Evolutionary conservation across 2,329 filamentous ascomycete species (phyloP).

Genomic region (Sordariomycetes sp.): DNA sequence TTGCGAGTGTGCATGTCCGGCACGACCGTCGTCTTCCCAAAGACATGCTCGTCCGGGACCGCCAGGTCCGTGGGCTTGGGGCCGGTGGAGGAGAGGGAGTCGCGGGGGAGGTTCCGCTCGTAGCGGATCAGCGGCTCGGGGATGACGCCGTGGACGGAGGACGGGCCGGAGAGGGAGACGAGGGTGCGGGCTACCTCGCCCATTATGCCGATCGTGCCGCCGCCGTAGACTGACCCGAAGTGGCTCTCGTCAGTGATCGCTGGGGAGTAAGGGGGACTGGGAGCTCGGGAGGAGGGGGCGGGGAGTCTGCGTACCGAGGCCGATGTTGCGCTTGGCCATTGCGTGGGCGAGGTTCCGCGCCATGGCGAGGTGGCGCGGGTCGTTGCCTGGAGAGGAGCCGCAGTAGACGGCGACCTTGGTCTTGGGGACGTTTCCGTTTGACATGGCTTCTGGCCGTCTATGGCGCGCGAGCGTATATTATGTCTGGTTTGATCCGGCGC

Average conservation of each 20-base stretch:
- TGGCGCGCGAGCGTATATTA: neutral
- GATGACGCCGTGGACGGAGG: conserved; percentile 85
- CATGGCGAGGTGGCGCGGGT: conserved; percentile 61
- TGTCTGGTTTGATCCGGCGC: neutral
- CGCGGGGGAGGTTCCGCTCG: conserved; percentile 43
- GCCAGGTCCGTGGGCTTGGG: conserved; percentile 31
- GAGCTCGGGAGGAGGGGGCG: neutral
- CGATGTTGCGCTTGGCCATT: conserved; percentile 66
- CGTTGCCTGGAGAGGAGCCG: conserved; percentile 63
- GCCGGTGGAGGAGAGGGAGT: neutral
- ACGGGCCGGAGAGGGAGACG: conserved; percentile 67
- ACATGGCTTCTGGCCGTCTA: conserved; percentile 5
- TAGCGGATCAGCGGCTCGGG: conserved; percentile 70
- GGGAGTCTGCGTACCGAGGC: conserved; percentile 39
- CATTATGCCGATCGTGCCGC: conserved; percentile 91
- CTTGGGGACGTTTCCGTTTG: conserved; percentile 16
- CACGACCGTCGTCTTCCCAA: conserved; percentile 78
- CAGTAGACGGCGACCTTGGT: conserved; percentile 90
- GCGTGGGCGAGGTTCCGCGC: conserved; percentile 61
- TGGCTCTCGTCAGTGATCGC: neutral
- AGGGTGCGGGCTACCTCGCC: conserved; percentile 83
- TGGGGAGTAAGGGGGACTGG: neutral
- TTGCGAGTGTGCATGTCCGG: conserved; percentile 95
- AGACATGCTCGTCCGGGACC: conserved; percentile 51
- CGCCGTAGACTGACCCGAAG: conserved; percentile 61